Evolutionary conservation across 345 rosid genomes (phyloP), one percentile per base, ranked within the genome.

Genomic region (Hibiscus syriacus): DNA sequence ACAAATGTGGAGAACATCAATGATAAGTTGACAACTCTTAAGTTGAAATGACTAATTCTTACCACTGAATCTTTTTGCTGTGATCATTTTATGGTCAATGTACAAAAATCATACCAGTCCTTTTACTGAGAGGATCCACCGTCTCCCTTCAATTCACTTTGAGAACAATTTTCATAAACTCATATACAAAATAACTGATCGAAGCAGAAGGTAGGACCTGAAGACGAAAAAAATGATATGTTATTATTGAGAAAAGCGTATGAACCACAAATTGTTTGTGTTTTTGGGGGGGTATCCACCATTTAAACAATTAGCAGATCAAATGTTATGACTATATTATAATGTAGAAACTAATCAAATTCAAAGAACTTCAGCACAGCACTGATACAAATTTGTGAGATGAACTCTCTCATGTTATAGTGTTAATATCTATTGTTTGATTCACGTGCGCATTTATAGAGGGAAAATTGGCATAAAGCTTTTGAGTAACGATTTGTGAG

Each of bases 201-300:
- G 96, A 76, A 6, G 93, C 98, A 0, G 98, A 92, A 32, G 93
- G 98, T 67, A 89, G 88, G 56, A 89, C 98, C 98, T 89, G 87
- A 56, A 77, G 48, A 67, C 20, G 0, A 60, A 64, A 77, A 34
- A 34, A 1, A n/a, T 0, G 45, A 36, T 20, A 36, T 2, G 19
- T 9, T 5, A 22, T 19, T 22, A 13, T 11, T n/a, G 48, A 10
- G 17, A 60, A 38, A 60, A 36, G 30, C 66, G 20, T 11, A n/a
- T 20, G 48, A 36, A 26, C 48, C 17, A n/a, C n/a, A n/a, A n/a
- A n/a, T n/a, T n/a, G n/a, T n/a, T n/a, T n/a, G n/a, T n/a, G n/a
- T n/a, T n/a, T n/a, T n/a, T n/a, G n/a, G n/a, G n/a, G n/a, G n/a
- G n/a, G n/a, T n/a, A n/a, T n/a, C n/a, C n/a, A n/a, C n/a, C n/a